A percentile compares a stretch with the other conserved stretches of the same genome.
Evolutionary conservation across 495 filamentous ascomycete species (phyloP).

Genomic region (Hypomontagnella monticulosa): DNA sequence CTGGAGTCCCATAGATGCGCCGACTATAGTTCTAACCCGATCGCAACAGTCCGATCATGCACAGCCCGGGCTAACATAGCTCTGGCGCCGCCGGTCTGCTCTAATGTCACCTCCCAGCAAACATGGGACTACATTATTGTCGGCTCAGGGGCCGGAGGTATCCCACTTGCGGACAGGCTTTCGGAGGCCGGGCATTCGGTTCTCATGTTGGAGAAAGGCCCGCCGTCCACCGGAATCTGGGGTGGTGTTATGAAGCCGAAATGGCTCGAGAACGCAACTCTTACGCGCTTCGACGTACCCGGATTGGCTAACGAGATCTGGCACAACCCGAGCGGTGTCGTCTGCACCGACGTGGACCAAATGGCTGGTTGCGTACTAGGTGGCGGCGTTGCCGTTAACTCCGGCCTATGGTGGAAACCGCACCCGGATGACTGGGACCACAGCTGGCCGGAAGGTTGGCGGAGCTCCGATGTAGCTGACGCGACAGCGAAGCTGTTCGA

Average conservation of each 20-base stretch:
- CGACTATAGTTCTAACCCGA: slow-evolving; percentile 20
- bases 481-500: slow-evolving; percentile 67
- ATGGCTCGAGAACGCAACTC: slow-evolving; percentile 65
- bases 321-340: slow-evolving; percentile 61
- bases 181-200: slow-evolving; percentile 64
- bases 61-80: slow-evolving; percentile 34
- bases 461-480: slow-evolving; percentile 63
- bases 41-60: slow-evolving; percentile 30
- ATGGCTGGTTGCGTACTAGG: slow-evolving; percentile 76
- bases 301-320: slow-evolving; percentile 70
- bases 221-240: slow-evolving; percentile 61
- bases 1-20: neutral
- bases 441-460: slow-evolving; percentile 73
- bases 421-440: slow-evolving; percentile 66
- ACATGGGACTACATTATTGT: slow-evolving; percentile 69
- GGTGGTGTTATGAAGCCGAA: slow-evolving; percentile 61
- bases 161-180: slow-evolving; percentile 65
- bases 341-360: slow-evolving; percentile 67
- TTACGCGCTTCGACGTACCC: slow-evolving; percentile 76
- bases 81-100: slow-evolving; percentile 40
- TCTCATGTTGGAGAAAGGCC: slow-evolving; percentile 65
- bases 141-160: slow-evolving; percentile 66
- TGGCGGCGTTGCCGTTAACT: slow-evolving; percentile 72
- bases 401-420: slow-evolving; percentile 55
- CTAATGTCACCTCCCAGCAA: slow-evolving; percentile 46